Conservation (phyloP, 768 basidiomycete genomes). For the Podaxis sp. region DNA sequence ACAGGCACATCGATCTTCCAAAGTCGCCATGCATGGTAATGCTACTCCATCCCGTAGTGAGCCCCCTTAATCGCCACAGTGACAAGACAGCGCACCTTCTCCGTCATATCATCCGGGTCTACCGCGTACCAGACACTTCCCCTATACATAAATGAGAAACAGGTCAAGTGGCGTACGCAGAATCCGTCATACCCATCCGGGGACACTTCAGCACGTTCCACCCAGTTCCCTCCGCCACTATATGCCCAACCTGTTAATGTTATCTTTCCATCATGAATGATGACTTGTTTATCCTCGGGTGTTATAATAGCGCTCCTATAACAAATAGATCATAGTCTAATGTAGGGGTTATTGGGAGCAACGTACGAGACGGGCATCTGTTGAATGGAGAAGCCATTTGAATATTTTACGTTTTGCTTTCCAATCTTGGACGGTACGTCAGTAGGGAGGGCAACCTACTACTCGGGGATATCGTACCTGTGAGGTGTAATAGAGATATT, state of each 20-base stretch:
- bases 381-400: conserved; percentile 57
- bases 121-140: conserved; percentile 53
- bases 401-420: conserved; percentile 52
- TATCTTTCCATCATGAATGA: conserved; percentile 49
- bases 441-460: background rate
- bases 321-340: background rate
- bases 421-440: conserved; percentile 35
- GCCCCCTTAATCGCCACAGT: background rate
- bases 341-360: background rate
- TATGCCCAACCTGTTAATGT: conserved; percentile 45
- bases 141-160: conserved; percentile 21
- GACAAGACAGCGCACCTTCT: conserved; percentile 34
- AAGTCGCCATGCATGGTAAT: conserved; percentile 55
- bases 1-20: conserved; percentile 53
- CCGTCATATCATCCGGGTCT: conserved; percentile 44
- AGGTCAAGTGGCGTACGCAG: background rate
- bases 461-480: conserved; percentile 32
- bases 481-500: conserved; percentile 51
- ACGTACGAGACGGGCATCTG: conserved; percentile 60
- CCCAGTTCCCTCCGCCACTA: conserved; percentile 52
- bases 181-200: conserved; percentile 40
- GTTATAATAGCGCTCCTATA: conserved; percentile 49
- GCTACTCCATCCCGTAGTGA: conserved; percentile 25
- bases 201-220: conserved; percentile 56
- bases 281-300: conserved; percentile 42